Percentiles rank a stretch among this genome's conserved stretches.
Conservation (phyloP, 75 land plant species). For the Cunninghamia lanceolata region DNA sequence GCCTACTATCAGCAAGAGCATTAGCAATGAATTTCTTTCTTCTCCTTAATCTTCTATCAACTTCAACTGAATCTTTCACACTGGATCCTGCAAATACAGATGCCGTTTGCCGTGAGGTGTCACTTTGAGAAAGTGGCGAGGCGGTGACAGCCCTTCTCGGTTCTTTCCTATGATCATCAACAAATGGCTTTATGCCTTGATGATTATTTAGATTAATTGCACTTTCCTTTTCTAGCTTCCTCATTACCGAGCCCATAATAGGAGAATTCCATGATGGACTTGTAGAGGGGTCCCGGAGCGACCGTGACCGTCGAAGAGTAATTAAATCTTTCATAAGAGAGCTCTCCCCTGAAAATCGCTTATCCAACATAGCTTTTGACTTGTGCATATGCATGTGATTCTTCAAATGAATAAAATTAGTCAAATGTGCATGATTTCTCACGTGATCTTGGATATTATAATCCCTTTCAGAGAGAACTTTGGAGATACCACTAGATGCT, state of each 20-base stretch:
- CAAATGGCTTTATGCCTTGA: constrained; percentile 33
- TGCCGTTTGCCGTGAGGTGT: constrained; percentile 7
- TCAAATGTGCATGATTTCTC: constrained; percentile 78
- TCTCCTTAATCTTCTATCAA: constrained; percentile 25
- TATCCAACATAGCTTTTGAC: constrained; percentile 32
- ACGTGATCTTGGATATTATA: constrained; percentile 58
- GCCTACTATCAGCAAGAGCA: constrained; percentile 8
- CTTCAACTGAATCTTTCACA: constrained; percentile 11
- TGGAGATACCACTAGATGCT: constrained; percentile 19
- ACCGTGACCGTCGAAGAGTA: constrained; percentile 65
- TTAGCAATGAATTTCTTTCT: constrained; percentile 23
- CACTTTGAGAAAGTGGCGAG: constrained; percentile 22
- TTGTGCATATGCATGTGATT: constrained; percentile 80
- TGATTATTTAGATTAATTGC: neutral
- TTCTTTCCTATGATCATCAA: constrained; percentile 24
- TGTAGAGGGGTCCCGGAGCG: constrained; percentile 83
- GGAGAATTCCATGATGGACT: constrained; percentile 65
- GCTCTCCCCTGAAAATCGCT: constrained; percentile 22
- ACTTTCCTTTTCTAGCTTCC: constrained; percentile 28
- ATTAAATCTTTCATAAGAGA: constrained; percentile 75
- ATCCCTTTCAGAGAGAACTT: constrained; percentile 43
- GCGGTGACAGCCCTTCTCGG: constrained; percentile 16
- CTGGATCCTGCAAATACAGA: constrained; percentile 17
- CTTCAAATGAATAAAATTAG: constrained; percentile 88
- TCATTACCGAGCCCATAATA: constrained; percentile 25